Evolutionary conservation across 75 land plant genomes (phyloP).

Genomic region (Cryptomeria japonica): DNA sequence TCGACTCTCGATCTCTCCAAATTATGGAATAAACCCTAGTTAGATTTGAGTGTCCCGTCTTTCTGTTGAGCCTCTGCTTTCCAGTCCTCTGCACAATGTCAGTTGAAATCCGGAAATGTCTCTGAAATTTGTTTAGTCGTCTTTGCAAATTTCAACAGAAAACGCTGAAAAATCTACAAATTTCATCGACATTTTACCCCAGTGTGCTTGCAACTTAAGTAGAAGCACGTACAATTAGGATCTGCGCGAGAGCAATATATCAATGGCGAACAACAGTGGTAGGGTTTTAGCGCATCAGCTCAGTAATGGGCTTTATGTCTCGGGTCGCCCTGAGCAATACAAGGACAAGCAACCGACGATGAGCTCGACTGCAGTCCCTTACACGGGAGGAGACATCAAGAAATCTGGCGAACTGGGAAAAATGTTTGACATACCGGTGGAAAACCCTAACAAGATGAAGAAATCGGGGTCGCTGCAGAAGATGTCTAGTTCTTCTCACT

Average conservation of each 20-base stretch:
- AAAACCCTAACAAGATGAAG: conserved; percentile 16
- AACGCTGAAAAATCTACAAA: neutral
- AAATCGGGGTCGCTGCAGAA: conserved; percentile 16
- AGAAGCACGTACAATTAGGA: neutral
- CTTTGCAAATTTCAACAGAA: neutral
- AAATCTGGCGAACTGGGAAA: conserved; percentile 79
- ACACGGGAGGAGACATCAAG: conserved; percentile 69
- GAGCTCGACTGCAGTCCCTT: conserved; percentile 56
- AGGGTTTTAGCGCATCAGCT: conserved; percentile 57
- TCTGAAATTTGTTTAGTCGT: neutral
- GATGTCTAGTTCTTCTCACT: conserved; percentile 40
- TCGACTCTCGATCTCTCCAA: neutral
- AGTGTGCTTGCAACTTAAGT: neutral
- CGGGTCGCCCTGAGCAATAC: conserved; percentile 72
- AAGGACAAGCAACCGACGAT: conserved; percentile 64
- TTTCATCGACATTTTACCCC: neutral
- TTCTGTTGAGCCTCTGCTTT: neutral
- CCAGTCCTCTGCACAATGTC: neutral
- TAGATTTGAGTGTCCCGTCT: neutral
- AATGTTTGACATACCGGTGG: conserved; percentile 67
- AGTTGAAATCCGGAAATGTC: neutral
- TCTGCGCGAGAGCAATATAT: neutral
- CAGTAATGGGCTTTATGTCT: conserved; percentile 81
- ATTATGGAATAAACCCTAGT: neutral
- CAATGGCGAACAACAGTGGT: neutral